Evolutionary conservation across 768 basidiomycete genomes (phyloP).

Genomic region (Mycena latifolia): DNA sequence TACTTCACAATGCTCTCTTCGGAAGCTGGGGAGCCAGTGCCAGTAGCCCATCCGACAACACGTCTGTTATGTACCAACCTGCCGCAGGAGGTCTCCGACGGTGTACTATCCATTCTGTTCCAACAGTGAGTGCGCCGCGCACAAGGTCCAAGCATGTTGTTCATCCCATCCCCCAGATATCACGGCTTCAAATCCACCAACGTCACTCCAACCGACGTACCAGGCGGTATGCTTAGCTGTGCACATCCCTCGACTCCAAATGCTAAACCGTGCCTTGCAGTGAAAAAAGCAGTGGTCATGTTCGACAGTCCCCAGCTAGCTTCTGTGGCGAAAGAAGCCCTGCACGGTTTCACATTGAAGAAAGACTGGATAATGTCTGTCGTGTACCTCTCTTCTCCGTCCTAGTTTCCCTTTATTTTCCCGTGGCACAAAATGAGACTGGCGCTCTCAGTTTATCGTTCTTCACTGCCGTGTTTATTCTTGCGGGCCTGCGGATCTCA

Average conservation of each 20-base stretch:
- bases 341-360: slow-evolving; percentile 90
- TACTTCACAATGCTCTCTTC: slow-evolving; percentile 45
- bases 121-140: slow-evolving; percentile 77
- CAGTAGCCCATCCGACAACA: slow-evolving; percentile 67
- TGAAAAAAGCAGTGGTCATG: slow-evolving; percentile 84
- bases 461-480: not conserved
- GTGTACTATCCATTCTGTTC: slow-evolving; percentile 88
- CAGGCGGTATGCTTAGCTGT: slow-evolving; percentile 50
- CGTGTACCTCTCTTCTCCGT: slow-evolving; percentile 60
- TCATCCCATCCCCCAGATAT: slow-evolving; percentile 64
- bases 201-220: slow-evolving; percentile 75
- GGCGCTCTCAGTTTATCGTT: not conserved
- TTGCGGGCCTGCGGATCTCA: slow-evolving; percentile 5
- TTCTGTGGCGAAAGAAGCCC: slow-evolving; percentile 80
- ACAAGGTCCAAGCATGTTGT: slow-evolving; percentile 10
- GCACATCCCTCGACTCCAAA: not conserved
- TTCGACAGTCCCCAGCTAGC: slow-evolving; percentile 86
- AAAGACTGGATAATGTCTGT: slow-evolving; percentile 89
- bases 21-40: slow-evolving; percentile 54
- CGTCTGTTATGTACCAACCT: slow-evolving; percentile 86
- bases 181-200: slow-evolving; percentile 83
- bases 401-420: not conserved
- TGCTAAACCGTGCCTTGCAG: slow-evolving; percentile 47
- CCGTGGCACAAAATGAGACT: not conserved
- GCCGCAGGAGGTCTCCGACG: slow-evolving; percentile 91